Conservation (phyloP, 2,329 filamentous ascomycete species). For the Fusarium oligoseptatum region DNA sequence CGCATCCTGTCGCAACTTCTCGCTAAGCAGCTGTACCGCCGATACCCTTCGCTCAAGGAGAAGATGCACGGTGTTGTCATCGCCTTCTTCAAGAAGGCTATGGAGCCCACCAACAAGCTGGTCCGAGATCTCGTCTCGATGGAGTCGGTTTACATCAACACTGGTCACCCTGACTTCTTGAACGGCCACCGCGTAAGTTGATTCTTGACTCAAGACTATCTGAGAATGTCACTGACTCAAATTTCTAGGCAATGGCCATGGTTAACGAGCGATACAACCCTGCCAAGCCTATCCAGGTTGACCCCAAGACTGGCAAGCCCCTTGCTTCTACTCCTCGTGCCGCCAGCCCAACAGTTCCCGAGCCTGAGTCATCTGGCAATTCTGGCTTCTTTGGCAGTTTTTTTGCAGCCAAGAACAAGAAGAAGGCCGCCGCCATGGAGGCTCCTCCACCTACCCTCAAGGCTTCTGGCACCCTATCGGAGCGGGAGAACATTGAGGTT, state of each 20-base stretch:
- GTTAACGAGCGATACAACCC: conserved; percentile 92
- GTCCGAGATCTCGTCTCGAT: conserved; percentile 93
- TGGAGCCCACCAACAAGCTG: conserved; percentile 98
- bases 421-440: conserved; percentile 99
- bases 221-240: conserved; percentile 14
- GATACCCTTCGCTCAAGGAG: conserved; percentile 96
- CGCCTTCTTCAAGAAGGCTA: conserved; percentile 95
- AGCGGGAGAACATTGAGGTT: conserved; percentile 95
- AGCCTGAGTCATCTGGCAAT: conserved; percentile 66
- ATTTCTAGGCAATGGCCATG: conserved; percentile 90
- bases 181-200: conserved; percentile 86
- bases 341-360: conserved; percentile 77
- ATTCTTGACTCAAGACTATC: not conserved
- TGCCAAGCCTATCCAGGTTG: conserved; percentile 89
- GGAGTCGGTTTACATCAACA: conserved; percentile 99
- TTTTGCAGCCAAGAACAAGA: conserved; percentile 99
- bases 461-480: conserved; percentile 91
- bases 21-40: conserved; percentile 87
- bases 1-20: conserved; percentile 93
- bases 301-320: conserved; percentile 98
- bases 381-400: conserved; percentile 97
- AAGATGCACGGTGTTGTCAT: conserved; percentile 96
- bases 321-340: conserved; percentile 78
- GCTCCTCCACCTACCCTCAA: conserved; percentile 92
- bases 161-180: conserved; percentile 96